These are phyloP conservation scores for Cladobotryum protrusum DNA, from an alignment of 2,329 filamentous ascomycete genomes.

Conservation along the genomic window DNA sequence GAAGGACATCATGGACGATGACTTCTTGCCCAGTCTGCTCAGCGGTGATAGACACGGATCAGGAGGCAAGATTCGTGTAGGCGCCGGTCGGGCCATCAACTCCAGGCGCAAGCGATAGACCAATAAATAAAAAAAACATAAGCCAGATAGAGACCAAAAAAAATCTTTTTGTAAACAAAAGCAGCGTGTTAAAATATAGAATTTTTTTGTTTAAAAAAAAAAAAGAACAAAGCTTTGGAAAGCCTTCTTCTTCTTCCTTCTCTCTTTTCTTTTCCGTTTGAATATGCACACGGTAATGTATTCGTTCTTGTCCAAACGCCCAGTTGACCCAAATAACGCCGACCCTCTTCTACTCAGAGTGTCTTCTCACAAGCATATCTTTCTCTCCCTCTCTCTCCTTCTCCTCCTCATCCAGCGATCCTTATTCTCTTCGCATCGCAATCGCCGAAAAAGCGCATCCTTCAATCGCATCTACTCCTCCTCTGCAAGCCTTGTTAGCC, in stretches of 20 bases:
- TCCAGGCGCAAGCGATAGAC: constrained; percentile 51
- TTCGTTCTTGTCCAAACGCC: background rate
- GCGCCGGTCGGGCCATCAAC: constrained; percentile 83
- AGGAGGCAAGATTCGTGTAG: constrained; percentile 68
- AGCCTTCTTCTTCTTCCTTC: background rate
- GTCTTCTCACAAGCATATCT: background rate
- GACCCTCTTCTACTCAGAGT: constrained; percentile 1
- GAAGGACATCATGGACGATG: constrained; percentile 88
- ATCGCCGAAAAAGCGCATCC: background rate
- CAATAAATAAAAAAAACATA: background rate
- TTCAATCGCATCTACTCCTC: constrained; percentile 4
- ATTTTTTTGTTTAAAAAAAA: too few relatives aligned
- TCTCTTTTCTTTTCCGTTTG: background rate
- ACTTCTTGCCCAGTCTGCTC: constrained; percentile 80
- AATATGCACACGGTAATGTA: background rate
- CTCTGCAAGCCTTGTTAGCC: constrained; percentile 5
- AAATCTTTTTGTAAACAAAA: background rate
- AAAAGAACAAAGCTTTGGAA: too few relatives aligned
- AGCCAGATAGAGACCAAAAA: background rate
- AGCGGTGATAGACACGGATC: constrained; percentile 65
- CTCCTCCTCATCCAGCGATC: too few relatives aligned
- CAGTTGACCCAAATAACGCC: constrained; percentile 4
- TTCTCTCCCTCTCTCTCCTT: too few relatives aligned
- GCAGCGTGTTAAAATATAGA: background rate
- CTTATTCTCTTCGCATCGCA: too few relatives aligned